Percentiles rank a stretch among this genome's conserved stretches.
Evolutionary conservation across 2,329 filamentous ascomycete species (phyloP).

Genomic region (Onygenales sp.): DNA sequence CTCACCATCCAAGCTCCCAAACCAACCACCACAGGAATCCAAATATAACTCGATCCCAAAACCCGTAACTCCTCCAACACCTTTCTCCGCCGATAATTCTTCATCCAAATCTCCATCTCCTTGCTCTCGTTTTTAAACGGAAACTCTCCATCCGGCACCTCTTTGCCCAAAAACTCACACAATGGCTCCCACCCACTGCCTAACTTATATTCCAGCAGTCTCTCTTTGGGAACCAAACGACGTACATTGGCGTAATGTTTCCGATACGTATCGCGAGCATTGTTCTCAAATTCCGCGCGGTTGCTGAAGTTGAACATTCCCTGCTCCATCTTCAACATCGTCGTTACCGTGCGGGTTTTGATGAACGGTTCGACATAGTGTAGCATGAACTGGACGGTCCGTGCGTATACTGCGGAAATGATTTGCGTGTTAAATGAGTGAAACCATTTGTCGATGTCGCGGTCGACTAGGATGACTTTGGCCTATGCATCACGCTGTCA

Average conservation of each 20-base stretch:
- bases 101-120: neutral
- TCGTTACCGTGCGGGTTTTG: neutral
- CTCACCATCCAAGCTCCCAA: neutral
- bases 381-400: neutral
- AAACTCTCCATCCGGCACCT: slow-evolving; percentile 4
- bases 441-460: slow-evolving; percentile 2
- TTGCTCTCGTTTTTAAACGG: slow-evolving; percentile 5
- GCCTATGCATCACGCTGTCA: neutral
- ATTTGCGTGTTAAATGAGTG: neutral
- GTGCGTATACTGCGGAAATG: neutral
- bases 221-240: neutral
- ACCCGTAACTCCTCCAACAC: neutral
- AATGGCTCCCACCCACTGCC: slow-evolving; percentile 35
- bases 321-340: neutral
- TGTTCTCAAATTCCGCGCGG: neutral
- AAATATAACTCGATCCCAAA: neutral
- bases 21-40: neutral
- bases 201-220: slow-evolving; percentile 17
- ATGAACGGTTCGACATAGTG: neutral
- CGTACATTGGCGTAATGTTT: neutral
- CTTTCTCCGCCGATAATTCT: neutral
- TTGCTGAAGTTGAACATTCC: neutral
- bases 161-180: slow-evolving; percentile 18
- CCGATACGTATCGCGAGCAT: neutral
- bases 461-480: slow-evolving; percentile 2